Conservation (phyloP, 768 basidiomycete genomes). For the Boletus pseudopeckii region DNA sequence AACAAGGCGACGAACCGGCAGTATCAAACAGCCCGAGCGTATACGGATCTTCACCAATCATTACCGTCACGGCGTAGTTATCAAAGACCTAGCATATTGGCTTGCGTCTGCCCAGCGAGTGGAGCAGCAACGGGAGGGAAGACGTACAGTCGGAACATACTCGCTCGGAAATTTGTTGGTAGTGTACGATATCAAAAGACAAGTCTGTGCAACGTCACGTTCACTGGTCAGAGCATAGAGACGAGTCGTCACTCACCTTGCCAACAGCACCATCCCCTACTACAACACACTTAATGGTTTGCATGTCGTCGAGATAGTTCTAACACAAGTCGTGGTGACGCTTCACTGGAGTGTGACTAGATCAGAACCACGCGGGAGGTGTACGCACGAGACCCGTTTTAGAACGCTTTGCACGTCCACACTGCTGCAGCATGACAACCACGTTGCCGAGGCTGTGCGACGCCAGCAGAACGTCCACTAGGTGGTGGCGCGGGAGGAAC, state of each 20-base stretch:
- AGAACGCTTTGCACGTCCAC: slow-evolving; percentile 13
- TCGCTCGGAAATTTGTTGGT: slow-evolving; percentile 99
- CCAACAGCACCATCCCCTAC: slow-evolving; percentile 98
- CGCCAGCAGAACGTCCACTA: slow-evolving; percentile 8
- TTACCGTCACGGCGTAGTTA: slow-evolving; percentile 99
- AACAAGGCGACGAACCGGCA: slow-evolving; percentile 65
- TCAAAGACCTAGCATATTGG: slow-evolving; percentile 70
- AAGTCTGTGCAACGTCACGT: slow-evolving; percentile 55
- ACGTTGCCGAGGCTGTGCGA: slow-evolving; percentile 25
- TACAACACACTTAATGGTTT: slow-evolving; percentile 97
- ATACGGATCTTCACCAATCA: slow-evolving; percentile 99
- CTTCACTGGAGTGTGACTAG: slow-evolving; percentile 5
- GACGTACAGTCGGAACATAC: slow-evolving; percentile 94
- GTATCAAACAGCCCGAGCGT: slow-evolving; percentile 98
- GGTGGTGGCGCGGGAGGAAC: slow-evolving; percentile 1
- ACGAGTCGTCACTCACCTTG: slow-evolving; percentile 62
- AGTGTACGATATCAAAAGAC: slow-evolving; percentile 94
- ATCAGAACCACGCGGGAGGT: slow-evolving; percentile 20
- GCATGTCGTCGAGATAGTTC: slow-evolving; percentile 51
- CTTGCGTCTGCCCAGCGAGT: slow-evolving; percentile 16
- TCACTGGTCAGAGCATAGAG: not conserved
- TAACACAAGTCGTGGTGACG: slow-evolving; percentile 14
- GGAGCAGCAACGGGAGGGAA: not conserved
- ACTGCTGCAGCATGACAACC: slow-evolving; percentile 32
- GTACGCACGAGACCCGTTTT: slow-evolving; percentile 27